Evolutionary conservation across 176 grass and related monocot species (phyloP).

Genomic region (Triticum turgidum): DNA sequence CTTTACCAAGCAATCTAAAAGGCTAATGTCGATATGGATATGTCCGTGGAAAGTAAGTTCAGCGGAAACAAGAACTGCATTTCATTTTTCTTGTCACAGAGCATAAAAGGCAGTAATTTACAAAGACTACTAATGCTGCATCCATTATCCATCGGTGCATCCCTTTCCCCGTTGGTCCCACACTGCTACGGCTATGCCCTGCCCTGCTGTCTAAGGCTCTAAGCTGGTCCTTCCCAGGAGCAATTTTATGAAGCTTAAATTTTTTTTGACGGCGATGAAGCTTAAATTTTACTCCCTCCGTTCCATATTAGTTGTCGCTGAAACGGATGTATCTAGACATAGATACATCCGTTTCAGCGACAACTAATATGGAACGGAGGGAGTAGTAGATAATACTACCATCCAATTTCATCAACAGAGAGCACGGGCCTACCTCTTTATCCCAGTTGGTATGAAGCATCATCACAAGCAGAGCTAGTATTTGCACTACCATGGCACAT

Average conservation of each 20-base stretch:
- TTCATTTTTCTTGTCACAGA: background rate
- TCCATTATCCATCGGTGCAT: background rate
- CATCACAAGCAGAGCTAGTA: slow-evolving; percentile 56
- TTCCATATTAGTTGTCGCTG: too few species aligned
- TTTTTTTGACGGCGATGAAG: background rate
- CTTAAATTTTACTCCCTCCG: background rate
- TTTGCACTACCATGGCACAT: slow-evolving; percentile 75
- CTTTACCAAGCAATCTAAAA: too few species aligned
- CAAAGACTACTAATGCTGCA: background rate
- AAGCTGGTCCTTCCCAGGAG: background rate
- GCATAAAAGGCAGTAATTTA: too few species aligned
- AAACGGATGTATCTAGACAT: too few species aligned
- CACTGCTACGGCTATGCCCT: background rate
- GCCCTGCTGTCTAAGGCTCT: background rate
- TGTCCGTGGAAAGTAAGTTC: background rate
- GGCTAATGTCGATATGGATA: too few species aligned
- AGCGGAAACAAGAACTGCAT: background rate
- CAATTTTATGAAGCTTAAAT: background rate
- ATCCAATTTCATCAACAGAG: background rate
- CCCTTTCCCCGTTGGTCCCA: too few species aligned
- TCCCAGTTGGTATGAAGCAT: slow-evolving; percentile 70
- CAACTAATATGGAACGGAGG: too few species aligned
- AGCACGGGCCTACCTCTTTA: slow-evolving; percentile 46
- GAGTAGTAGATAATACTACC: background rate
- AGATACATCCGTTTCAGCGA: too few species aligned